Evolutionary conservation across 257 asterid genomes (phyloP), one percentile per base, ranked within the genome.

Genomic region (Ilex asprella): DNA sequence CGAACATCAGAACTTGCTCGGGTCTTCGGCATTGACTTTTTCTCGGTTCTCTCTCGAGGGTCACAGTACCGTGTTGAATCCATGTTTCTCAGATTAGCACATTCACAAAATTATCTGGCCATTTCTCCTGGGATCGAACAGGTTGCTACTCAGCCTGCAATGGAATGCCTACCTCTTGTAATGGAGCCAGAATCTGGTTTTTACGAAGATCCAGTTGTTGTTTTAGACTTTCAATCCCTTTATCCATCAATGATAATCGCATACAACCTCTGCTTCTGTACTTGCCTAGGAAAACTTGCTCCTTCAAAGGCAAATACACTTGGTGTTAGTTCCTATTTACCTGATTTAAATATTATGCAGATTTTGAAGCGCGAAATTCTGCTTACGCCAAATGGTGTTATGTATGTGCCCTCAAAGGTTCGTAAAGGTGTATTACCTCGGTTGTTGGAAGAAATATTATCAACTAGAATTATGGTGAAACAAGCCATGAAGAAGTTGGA

Each of bases 1-100:
- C 80, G 98, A 73, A 88, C 98, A 68, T 88, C 98, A 67, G 98
- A 88, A 82, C 98, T 92, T 70, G 98, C 98, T 65, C 89, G 98
- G 60, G 89, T 92, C 30, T 92, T 92, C 67, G 98, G 98, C 46
- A 92, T 92, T 30, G 98, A 92, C 76, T 92, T 92, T 57, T 92
- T 92, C 69, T 88, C 98, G 44, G 98, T 92, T 63, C 84, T 88
- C 46, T 92, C 98, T 31, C 83, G 98, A 62, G 97, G 98, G 71
- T 92, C 98, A 41, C 97, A 86, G 78, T 92, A 86, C 79, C 95
- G 98, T 52, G 98, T 92, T 52, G 97, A 92, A 79, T 92, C 97
- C 46, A 92, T 92, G 98, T 76, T 88, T 69, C 78, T 92, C 62
- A 81, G 98, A 66, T 75, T 92, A 73, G 95, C 97, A 39, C 98